A percentile compares a stretch with the other conserved stretches of the same genome.
phyloP scores from a whole-genome alignment of 352 stramenopile genomes.

The Globisporangium ultimum region DNA sequence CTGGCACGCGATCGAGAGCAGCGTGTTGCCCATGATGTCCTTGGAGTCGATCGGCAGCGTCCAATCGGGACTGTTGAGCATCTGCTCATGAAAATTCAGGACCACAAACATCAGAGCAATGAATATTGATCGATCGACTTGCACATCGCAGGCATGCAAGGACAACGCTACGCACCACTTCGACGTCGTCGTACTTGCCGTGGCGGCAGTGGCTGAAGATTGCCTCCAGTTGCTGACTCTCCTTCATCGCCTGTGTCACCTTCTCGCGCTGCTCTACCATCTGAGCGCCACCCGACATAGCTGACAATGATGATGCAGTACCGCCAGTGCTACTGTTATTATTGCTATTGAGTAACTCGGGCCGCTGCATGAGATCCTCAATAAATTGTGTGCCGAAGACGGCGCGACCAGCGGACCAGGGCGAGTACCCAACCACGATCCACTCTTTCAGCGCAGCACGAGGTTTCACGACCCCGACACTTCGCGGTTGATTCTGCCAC shows the following conservation, averaged over 20 bases:
- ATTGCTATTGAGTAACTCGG: constrained; percentile 31
- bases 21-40: constrained; percentile 89
- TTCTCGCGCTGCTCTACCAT: constrained; percentile 63
- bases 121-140: not conserved
- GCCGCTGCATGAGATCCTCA: constrained; percentile 51
- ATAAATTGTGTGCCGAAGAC: constrained; percentile 69
- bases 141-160: not conserved
- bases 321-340: not conserved
- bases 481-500: constrained; percentile 71
- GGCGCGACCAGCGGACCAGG: constrained; percentile 81
- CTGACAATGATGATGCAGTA: constrained; percentile 3
- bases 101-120: constrained; percentile 1
- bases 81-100: constrained; percentile 20
- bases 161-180: constrained; percentile 37
- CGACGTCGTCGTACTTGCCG: constrained; percentile 87
- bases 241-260: constrained; percentile 77
- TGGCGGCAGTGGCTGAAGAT: constrained; percentile 90
- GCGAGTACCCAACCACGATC: constrained; percentile 88
- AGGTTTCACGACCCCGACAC: constrained; percentile 87
- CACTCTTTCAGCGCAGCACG: constrained; percentile 86
- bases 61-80: constrained; percentile 90
- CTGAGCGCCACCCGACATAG: constrained; percentile 16
- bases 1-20: constrained; percentile 93
- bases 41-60: constrained; percentile 89
- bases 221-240: constrained; percentile 86